Evolutionary conservation across 306 rosid genomes (phyloP).

Genomic region (Malus sylvestris): DNA sequence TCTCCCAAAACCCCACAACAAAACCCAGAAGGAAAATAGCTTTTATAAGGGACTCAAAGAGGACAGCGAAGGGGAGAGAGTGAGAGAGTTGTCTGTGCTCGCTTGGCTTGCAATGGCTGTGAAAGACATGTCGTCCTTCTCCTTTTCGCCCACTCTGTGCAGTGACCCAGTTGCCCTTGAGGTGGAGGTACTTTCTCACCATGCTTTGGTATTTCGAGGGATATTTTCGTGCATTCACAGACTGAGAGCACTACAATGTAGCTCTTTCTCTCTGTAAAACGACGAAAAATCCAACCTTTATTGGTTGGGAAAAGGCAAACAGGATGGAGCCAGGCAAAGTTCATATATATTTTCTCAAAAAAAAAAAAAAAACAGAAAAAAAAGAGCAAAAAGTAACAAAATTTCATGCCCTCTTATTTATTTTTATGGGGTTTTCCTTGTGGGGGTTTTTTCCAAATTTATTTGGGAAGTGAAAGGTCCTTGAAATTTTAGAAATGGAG

Average conservation of each 20-base stretch:
- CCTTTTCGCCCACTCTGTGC: conserved; percentile 12
- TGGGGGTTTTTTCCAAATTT: not conserved
- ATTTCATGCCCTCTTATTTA: conserved; percentile 10
- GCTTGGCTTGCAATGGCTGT: conserved; percentile 33
- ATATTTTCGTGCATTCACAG: conserved; percentile 45
- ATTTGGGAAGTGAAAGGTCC: not conserved
- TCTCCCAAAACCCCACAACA: conserved; percentile 8
- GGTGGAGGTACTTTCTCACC: conserved; percentile 43
- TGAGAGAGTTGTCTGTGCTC: not conserved
- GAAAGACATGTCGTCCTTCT: conserved; percentile 14
- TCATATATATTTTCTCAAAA: not conserved
- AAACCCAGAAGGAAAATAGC: not conserved
- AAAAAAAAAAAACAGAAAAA: not conserved
- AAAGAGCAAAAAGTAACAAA: not conserved
- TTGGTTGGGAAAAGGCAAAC: conserved; percentile 54
- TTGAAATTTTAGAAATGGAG: conserved; percentile 4
- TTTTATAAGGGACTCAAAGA: not conserved
- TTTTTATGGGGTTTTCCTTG: conserved; percentile 7
- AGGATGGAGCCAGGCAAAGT: conserved; percentile 54
- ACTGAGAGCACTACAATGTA: conserved; percentile 47
- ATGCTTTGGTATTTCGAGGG: conserved; percentile 48
- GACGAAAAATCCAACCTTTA: conserved; percentile 30
- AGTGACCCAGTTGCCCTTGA: conserved; percentile 41
- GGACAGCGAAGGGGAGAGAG: not conserved
- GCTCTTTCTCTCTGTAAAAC: conserved; percentile 40